Evolutionary conservation across 2,329 filamentous ascomycete species (phyloP), one percentile per base, ranked within the genome.

Genomic region (Aspergillus felis): DNA sequence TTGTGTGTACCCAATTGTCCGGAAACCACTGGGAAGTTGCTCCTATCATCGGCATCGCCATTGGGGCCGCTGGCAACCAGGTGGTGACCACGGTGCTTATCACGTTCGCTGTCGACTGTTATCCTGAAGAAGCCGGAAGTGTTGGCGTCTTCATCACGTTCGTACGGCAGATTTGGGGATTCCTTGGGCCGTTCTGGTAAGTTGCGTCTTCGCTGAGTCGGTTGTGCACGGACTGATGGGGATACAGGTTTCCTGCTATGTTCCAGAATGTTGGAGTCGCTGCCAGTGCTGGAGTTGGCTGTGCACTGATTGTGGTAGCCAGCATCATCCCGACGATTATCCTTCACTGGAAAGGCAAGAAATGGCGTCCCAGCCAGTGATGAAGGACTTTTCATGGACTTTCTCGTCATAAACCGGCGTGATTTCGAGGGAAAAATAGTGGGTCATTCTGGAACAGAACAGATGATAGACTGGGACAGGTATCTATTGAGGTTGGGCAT

Each of bases 111-210:
- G 79, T 87, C 3, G 84, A 87, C 64, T 84, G 82, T 63, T 81
- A 84, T 63, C 78, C 76, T 0, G 74, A 81, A 41, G 79, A 86
- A 55, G 78, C 82, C 1, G 81, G 79, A 2, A 81, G 79, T 53
- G 77, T 87, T n/a, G 84, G 84, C 17, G 84, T 86, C 0, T 86
- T 85, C 60, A 78, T 87, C 66, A 85, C 79, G 2, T 79, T 86
- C 61, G 78, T 87, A 2, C 77, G 84, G 27, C 71, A 66, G 50
- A 70, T 70, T 2, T 74, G 72, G 72, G 72, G 72, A 1, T 74
- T 74, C 55, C 66, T 74, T 41, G 72, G 72, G 7, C 72, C 72
- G 9, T 75, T 75, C 63, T 75, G 73, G 73, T 74, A 61, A 60
- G 67, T 67, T 47, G 42, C 22, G 7, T 29, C 20, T 24, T 14